Evolutionary conservation across 1,284 basidiomycete species (phyloP), one percentile per base, ranked within the genome.

Genomic region (Clitocybe nebularis): DNA sequence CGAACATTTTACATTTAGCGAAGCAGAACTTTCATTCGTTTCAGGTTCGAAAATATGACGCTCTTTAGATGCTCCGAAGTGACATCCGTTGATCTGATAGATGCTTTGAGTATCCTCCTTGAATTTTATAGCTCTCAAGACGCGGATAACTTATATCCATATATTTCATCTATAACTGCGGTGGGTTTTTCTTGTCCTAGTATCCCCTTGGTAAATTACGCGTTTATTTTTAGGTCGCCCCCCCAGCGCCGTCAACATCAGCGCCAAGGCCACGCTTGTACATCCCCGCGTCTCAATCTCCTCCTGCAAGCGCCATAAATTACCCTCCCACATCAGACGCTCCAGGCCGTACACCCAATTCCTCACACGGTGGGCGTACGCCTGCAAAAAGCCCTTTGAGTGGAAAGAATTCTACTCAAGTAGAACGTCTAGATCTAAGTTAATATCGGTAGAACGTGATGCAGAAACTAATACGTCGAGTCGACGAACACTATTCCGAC

Each of bases 91-190:
- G 21, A 24, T 44, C 41, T 46, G 29, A 33, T 45, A 89, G 86
- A 84, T 48, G 72, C 76, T 3, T 59, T 89, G 45, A 63, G 67
- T 37, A 77, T 88, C 28, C 64, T 89, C 26, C 64, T 89, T 2
- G 84, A 88, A 56, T 89, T 86, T 56, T 89, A 88, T 58, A 63
- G 67, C 20, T 74, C 73, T 2, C 84, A 86, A 58, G 79, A 83
- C 45, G 55, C 64, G 3, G 62, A 71, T 34, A 63, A 56, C 16
- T 57, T 65, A 4, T 62, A 70, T 38, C 73, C 75, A 13, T 75
- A 83, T 60, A 63, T 86, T 30, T 62, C 66, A 17, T 48, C 66
- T 1, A 68, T 87, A 16, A 55, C 66, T 43, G 59, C 66, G 50
- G 83, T 86, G 47, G 48, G 79, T 67, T 36, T n/a, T 22, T 41